A percentile compares a stretch with the other conserved stretches of the same genome.
phyloP scores from a whole-genome alignment of 257 asterid genomes.

The Fraxinus quadrangulata region DNA sequence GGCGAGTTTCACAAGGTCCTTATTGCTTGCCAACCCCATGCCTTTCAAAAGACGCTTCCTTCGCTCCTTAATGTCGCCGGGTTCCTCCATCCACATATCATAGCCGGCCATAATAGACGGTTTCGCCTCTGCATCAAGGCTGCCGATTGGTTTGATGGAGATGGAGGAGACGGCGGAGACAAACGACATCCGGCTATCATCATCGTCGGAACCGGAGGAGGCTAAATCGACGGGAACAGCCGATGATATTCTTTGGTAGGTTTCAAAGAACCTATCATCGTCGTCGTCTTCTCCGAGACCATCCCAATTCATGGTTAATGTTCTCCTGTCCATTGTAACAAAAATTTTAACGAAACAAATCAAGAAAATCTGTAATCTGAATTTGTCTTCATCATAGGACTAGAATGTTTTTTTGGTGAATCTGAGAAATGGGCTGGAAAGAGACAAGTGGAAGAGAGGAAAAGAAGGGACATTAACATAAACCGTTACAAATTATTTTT shows the following conservation, averaged over 20 bases:
- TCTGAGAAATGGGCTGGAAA: slow-evolving; percentile 25
- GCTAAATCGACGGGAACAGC: slow-evolving; percentile 50
- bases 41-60: slow-evolving; percentile 84
- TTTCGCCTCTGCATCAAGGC: slow-evolving; percentile 23
- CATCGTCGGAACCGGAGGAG: slow-evolving; percentile 59
- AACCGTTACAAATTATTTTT: slow-evolving; percentile 19
- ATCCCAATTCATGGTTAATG: slow-evolving; percentile 88
- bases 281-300: slow-evolving; percentile 59
- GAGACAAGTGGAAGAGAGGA: slow-evolving; percentile 66
- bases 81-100: slow-evolving; percentile 89
- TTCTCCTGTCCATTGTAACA: slow-evolving; percentile 69
- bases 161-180: slow-evolving; percentile 53
- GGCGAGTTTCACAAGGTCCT: slow-evolving; percentile 55
- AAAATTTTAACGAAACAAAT: slow-evolving; percentile 22
- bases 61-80: slow-evolving; percentile 82
- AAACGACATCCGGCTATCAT: slow-evolving; percentile 63
- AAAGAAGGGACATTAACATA: slow-evolving; percentile 38
- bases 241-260: slow-evolving; percentile 55
- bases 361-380: neutral
- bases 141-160: slow-evolving; percentile 30
- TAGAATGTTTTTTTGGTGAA: slow-evolving; percentile 30
- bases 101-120: slow-evolving; percentile 44
- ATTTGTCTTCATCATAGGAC: neutral
- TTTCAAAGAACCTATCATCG: slow-evolving; percentile 78
- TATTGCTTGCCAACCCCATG: slow-evolving; percentile 88